phyloP scores from a whole-genome alignment of 2,329 filamentous ascomycete species.

The Thelonectria discophora region DNA sequence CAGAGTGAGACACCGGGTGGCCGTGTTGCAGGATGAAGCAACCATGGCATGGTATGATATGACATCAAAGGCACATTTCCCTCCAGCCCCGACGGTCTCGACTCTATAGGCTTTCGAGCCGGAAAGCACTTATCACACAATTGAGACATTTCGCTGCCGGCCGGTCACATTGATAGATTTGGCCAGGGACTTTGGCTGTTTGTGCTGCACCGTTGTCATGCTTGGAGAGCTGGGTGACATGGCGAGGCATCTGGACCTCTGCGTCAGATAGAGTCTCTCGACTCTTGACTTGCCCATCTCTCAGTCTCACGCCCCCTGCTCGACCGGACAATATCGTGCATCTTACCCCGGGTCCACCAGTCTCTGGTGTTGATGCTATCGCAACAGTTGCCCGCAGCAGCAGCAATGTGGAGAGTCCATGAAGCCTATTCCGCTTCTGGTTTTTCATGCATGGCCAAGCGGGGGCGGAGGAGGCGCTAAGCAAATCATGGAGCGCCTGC shows the following conservation, averaged over 20 bases:
- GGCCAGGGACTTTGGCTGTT: constrained; percentile 20
- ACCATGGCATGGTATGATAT: constrained; percentile 19
- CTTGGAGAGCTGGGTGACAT: constrained; percentile 13
- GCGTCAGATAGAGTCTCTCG: constrained; percentile 31
- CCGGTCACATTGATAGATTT: constrained; percentile 15
- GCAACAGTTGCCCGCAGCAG: constrained; percentile 25
- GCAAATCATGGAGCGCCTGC: constrained; percentile 34
- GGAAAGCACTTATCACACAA: constrained; percentile 17
- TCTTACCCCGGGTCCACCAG: constrained; percentile 31
- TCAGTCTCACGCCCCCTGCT: constrained; percentile 17
- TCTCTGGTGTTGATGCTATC: constrained; percentile 19
- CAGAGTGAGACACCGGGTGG: constrained; percentile 5
- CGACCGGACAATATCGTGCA: constrained; percentile 29
- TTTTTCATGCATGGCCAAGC: constrained; percentile 34
- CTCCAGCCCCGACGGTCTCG: constrained; percentile 7
- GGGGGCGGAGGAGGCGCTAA: constrained; percentile 24
- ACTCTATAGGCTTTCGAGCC: constrained; percentile 15
- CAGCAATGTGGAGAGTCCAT: constrained; percentile 31
- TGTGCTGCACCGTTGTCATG: constrained; percentile 23
- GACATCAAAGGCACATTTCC: constrained; percentile 12
- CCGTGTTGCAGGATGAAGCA: constrained; percentile 11
- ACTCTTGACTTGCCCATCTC: too few species aligned
- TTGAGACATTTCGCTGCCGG: constrained; percentile 24
- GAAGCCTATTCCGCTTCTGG: constrained; percentile 34
- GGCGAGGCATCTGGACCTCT: constrained; percentile 16